Percentiles rank a stretch among this genome's conserved stretches.
phyloP scores from a whole-genome alignment of 441 rosid species.

The Monsonia emarginata region DNA sequence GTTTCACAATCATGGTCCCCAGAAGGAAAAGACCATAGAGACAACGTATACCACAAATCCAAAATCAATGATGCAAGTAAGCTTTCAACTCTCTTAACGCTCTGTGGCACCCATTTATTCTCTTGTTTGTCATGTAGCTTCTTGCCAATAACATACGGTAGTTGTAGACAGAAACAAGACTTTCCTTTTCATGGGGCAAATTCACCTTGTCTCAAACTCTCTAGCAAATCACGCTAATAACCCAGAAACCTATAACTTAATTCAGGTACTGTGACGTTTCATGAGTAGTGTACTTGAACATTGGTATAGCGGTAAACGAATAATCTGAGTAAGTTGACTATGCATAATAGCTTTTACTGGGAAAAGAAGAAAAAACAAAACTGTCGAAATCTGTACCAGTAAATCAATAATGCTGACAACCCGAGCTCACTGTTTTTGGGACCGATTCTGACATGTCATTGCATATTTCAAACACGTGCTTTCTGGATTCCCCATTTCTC shows the following conservation, averaged over 20 bases:
- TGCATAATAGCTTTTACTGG: no score
- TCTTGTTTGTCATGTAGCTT: background rate
- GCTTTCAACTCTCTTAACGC: conserved; percentile 14
- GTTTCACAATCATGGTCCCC: conserved; percentile 24
- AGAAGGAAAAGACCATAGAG: conserved; percentile 77
- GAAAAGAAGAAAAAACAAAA: background rate
- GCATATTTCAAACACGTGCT: background rate
- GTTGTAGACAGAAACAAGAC: background rate
- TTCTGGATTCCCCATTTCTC: background rate
- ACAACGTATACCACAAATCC: conserved; percentile 86
- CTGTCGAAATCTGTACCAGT: no score
- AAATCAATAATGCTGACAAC: no score
- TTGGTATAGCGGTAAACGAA: no score
- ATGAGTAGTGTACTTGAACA: no score
- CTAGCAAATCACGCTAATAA: background rate
- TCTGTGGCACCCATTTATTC: background rate
- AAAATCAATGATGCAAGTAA: conserved; percentile 91
- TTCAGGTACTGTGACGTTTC: no score
- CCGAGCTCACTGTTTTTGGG: background rate
- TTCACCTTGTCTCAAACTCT: background rate
- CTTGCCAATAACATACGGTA: background rate
- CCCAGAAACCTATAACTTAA: background rate
- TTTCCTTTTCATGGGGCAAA: background rate
- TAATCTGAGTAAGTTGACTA: no score
- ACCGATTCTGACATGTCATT: background rate